phyloP scores from a whole-genome alignment of 495 filamentous ascomycete species.

The Acidiella bohemica region DNA sequence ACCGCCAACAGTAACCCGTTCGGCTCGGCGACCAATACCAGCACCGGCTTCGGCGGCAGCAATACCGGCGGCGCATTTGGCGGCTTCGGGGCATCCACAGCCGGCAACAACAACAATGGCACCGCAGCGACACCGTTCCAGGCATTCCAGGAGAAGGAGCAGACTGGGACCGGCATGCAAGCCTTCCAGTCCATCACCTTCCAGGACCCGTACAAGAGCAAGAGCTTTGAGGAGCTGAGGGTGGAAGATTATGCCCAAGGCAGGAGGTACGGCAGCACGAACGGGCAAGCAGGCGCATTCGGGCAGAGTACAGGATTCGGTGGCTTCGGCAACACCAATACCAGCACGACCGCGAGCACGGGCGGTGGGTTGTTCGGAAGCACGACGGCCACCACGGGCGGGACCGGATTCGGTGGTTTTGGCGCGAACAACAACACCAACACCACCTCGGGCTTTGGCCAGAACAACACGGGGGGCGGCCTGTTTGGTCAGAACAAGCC shows the following conservation, averaged over 20 bases:
- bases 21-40: conserved; percentile 4
- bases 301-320: conserved; percentile 53
- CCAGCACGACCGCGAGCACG: conserved; percentile 27
- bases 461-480: conserved; percentile 39
- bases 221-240: conserved; percentile 80
- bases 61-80: conserved; percentile 20
- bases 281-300: conserved; percentile 73
- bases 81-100: conserved; percentile 34
- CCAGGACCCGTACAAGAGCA: conserved; percentile 73
- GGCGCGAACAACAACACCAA: conserved; percentile 29
- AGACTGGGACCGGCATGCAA: conserved; percentile 41
- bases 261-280: conserved; percentile 63
- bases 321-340: conserved; percentile 35
- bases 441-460: conserved; percentile 17
- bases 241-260: conserved; percentile 82
- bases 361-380: conserved; percentile 32
- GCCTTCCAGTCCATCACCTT: conserved; percentile 80
- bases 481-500: conserved; percentile 30
- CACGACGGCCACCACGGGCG: conserved; percentile 28
- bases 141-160: conserved; percentile 71
- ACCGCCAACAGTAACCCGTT: conserved; percentile 11
- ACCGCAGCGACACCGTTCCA: conserved; percentile 66
- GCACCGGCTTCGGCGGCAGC: conserved; percentile 10
- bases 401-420: conserved; percentile 30
- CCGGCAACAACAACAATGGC: conserved; percentile 36